phyloP scores from a whole-genome alignment of 2,329 filamentous ascomycete species.

The Penicillium polonicum region DNA sequence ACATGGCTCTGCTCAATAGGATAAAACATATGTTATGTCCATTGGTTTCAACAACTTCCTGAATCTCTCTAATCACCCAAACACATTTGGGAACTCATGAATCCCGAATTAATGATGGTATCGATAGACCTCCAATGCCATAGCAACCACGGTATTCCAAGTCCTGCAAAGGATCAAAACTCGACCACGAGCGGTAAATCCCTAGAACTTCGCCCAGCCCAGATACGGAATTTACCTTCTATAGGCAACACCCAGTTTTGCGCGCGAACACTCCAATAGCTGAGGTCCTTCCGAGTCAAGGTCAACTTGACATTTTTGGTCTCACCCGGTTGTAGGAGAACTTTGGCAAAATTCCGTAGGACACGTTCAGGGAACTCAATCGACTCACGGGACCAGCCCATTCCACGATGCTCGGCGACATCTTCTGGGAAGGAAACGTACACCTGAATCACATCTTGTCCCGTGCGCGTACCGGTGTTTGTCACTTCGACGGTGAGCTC shows the following conservation, averaged over 20 bases:
- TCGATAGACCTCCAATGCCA: neutral
- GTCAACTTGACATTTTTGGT: slow-evolving; percentile 55
- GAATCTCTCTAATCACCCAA: neutral
- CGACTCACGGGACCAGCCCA: slow-evolving; percentile 31
- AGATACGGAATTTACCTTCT: slow-evolving; percentile 38
- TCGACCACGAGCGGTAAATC: slow-evolving; percentile 33
- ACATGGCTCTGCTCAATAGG: neutral
- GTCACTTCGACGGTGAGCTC: slow-evolving; percentile 47
- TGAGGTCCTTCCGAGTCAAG: slow-evolving; percentile 67
- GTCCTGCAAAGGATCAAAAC: slow-evolving; percentile 19
- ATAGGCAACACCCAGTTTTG: slow-evolving; percentile 69
- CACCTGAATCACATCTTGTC: slow-evolving; percentile 54
- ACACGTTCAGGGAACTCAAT: slow-evolving; percentile 62
- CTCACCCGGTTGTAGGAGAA: slow-evolving; percentile 57
- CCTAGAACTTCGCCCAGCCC: slow-evolving; percentile 39
- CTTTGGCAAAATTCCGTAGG: slow-evolving; percentile 73
- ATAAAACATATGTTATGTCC: neutral
- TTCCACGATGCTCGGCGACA: slow-evolving; percentile 30
- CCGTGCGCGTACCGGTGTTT: slow-evolving; percentile 50
- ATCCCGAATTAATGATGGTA: neutral
- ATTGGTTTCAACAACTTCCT: neutral
- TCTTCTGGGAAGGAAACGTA: slow-evolving; percentile 66
- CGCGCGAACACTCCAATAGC: slow-evolving; percentile 65
- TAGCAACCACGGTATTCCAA: neutral
- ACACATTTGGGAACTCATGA: neutral